A percentile compares a stretch with the other conserved stretches of the same genome.
Conservation (phyloP, 2,329 filamentous ascomycete species). For the Beauveria caledonica region DNA sequence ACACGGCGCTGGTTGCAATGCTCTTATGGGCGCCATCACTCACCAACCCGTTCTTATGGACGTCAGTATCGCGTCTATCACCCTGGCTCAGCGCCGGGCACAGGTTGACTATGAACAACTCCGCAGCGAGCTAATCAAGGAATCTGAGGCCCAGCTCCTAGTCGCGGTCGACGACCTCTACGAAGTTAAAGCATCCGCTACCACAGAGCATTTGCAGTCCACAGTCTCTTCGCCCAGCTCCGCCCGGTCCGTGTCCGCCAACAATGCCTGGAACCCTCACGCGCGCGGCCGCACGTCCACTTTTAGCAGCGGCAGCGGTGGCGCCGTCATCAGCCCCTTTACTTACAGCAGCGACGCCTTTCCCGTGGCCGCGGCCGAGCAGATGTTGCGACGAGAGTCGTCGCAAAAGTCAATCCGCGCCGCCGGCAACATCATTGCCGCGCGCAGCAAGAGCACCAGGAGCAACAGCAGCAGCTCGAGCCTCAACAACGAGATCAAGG, state of each 20-base stretch:
- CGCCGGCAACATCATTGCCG: constrained; percentile 6
- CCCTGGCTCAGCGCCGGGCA: constrained; percentile 66
- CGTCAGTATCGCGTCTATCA: constrained; percentile 82
- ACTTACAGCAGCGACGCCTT: constrained; percentile 33
- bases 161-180: constrained; percentile 53
- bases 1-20: constrained; percentile 93
- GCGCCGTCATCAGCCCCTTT: constrained; percentile 27
- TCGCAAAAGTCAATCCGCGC: constrained; percentile 11
- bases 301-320: constrained; percentile 17
- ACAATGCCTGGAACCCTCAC: constrained; percentile 21
- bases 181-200: constrained; percentile 67
- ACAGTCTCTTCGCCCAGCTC: constrained; percentile 28
- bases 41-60: constrained; percentile 87
- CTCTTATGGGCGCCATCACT: constrained; percentile 83
- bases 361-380: constrained; percentile 26
- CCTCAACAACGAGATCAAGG: constrained; percentile 6
- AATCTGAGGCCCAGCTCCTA: constrained; percentile 18
- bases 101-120: constrained; percentile 30
- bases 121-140: constrained; percentile 19
- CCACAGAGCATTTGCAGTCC: constrained; percentile 60
- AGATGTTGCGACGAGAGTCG: constrained; percentile 22
- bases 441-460: constrained; percentile 7
- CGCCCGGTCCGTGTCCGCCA: constrained; percentile 25
- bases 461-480: constrained; percentile 18
- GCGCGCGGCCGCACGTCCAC: constrained; percentile 31